Percentiles rank a stretch among this genome's conserved stretches.
Conservation (phyloP, 1,284 basidiomycete species). For the Marasmius sp. region DNA sequence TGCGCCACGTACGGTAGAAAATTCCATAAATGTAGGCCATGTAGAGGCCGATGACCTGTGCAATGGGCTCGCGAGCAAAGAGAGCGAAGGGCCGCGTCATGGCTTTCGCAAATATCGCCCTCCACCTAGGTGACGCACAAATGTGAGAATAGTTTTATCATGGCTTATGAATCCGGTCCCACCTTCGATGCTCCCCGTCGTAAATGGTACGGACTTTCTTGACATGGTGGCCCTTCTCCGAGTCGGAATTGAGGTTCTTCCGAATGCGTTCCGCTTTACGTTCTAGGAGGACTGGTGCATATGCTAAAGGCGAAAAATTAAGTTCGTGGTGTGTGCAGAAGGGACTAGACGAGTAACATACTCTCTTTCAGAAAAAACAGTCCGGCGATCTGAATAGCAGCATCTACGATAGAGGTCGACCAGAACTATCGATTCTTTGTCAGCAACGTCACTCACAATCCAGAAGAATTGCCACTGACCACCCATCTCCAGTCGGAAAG, state of each 20-base stretch:
- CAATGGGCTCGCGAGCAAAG: slow-evolving; percentile 15
- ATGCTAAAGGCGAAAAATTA: slow-evolving; percentile 39
- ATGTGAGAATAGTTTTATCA: background rate
- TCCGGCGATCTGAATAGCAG: slow-evolving; percentile 50
- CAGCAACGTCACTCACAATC: slow-evolving; percentile 40
- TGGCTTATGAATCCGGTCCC: slow-evolving; percentile 18
- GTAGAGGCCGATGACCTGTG: slow-evolving; percentile 17
- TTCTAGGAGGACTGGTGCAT: slow-evolving; percentile 59
- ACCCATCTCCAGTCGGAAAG: slow-evolving; percentile 67
- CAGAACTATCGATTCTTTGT: slow-evolving; percentile 1
- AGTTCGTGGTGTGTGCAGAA: background rate
- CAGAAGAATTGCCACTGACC: slow-evolving; percentile 47
- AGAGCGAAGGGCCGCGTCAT: slow-evolving; percentile 15
- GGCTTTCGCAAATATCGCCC: slow-evolving; percentile 22
- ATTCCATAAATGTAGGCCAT: slow-evolving; percentile 18
- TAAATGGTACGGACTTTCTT: slow-evolving; percentile 44
- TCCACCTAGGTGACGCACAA: slow-evolving; percentile 17
- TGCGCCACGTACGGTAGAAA: slow-evolving; percentile 23
- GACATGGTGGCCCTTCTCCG: slow-evolving; percentile 36
- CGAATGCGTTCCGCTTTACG: slow-evolving; percentile 57
- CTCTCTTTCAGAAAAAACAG: slow-evolving; percentile 65
- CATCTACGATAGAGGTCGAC: slow-evolving; percentile 34
- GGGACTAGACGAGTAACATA: slow-evolving; percentile 26
- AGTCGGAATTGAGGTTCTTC: slow-evolving; percentile 38
- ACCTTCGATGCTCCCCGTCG: slow-evolving; percentile 43